Evolutionary conservation across 192 early-diverging fungal species (phyloP).

Genomic region (Glomus cerebriforme): DNA sequence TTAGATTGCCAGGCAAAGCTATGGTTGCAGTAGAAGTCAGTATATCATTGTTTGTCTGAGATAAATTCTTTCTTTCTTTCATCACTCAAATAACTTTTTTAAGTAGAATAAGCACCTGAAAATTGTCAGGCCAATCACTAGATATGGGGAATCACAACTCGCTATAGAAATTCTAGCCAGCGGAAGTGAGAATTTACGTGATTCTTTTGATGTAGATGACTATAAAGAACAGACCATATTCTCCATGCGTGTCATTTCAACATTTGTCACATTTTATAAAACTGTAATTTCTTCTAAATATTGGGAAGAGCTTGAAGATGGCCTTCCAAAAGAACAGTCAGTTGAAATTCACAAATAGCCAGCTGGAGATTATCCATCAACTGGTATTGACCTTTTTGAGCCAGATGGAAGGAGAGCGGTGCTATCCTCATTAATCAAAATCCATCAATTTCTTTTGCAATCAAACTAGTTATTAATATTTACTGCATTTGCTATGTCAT

Average conservation of each 20-base stretch:
- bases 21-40: background rate
- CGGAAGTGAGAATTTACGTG: background rate
- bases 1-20: background rate
- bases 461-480: no score
- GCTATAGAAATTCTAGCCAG: background rate
- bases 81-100: conserved; percentile 1
- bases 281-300: background rate
- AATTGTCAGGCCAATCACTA: background rate
- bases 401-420: background rate
- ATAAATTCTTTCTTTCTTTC: background rate
- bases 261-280: background rate
- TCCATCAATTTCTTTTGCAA: background rate
- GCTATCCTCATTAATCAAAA: background rate
- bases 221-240: background rate
- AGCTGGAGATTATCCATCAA: background rate
- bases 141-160: background rate
- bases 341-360: background rate
- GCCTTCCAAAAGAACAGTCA: background rate
- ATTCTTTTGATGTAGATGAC: background rate
- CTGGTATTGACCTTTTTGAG: background rate
- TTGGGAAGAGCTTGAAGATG: background rate
- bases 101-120: background rate
- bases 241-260: background rate
- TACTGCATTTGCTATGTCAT: no score
- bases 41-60: background rate